Percentiles rank a stretch among this genome's conserved stretches.
Evolutionary conservation across 2,329 filamentous ascomycete species (phyloP).

Genomic region (Immersiporthe knoxdaviesiana): DNA sequence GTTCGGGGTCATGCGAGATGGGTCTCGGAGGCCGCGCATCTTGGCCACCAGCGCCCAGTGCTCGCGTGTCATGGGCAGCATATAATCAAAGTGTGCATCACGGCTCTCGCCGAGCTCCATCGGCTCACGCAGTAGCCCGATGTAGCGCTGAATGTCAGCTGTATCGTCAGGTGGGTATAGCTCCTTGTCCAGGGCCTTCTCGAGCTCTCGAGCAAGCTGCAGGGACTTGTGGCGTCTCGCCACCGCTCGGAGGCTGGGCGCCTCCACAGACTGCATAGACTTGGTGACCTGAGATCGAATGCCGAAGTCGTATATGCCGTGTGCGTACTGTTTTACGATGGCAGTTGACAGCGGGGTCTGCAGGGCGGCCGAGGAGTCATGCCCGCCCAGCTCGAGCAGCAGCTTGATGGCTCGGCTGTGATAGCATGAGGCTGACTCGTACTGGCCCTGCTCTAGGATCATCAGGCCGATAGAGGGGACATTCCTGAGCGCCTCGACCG

Average conservation of each 20-base stretch:
- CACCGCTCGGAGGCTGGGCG: conserved; percentile 45
- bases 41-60: conserved; percentile 42
- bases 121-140: conserved; percentile 51
- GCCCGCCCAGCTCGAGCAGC: conserved; percentile 40
- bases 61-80: conserved; percentile 44
- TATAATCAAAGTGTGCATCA: conserved; percentile 36
- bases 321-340: conserved; percentile 51
- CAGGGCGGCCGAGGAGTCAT: conserved; percentile 31
- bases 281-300: conserved; percentile 48
- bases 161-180: conserved; percentile 46
- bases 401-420: conserved; percentile 49
- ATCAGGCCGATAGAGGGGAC: conserved; percentile 58
- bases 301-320: conserved; percentile 53
- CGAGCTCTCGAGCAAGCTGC: conserved; percentile 60
- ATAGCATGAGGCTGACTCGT: conserved; percentile 57
- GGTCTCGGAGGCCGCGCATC: conserved; percentile 53
- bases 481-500: conserved; percentile 53
- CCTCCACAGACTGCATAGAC: conserved; percentile 37
- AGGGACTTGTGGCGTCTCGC: conserved; percentile 57
- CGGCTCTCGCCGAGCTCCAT: conserved; percentile 34
- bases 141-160: conserved; percentile 50
- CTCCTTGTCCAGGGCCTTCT: conserved; percentile 54
- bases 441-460: conserved; percentile 55
- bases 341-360: conserved; percentile 35
- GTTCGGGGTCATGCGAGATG: conserved; percentile 53